These are phyloP conservation scores for Rhizopogon vinicolor DNA, from an alignment of 768 basidiomycete species.

Conservation along the genomic window DNA sequence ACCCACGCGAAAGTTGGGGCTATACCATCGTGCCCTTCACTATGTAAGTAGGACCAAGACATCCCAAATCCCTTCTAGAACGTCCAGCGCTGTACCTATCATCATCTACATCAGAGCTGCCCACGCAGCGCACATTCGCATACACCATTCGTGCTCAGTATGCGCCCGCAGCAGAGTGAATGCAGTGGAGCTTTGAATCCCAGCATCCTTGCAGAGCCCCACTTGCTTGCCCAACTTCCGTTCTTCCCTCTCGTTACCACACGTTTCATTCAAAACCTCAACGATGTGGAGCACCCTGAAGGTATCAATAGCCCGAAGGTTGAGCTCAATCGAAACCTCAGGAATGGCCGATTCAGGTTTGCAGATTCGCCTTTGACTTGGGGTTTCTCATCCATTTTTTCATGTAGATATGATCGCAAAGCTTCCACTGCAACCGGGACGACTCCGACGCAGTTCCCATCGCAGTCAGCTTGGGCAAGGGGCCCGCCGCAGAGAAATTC, in stretches of 20 bases:
- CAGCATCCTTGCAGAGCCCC: no score
- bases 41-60: no score
- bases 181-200: no score
- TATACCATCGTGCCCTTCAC: no score
- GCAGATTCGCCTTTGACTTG: background rate
- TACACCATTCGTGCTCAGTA: conserved; percentile 45
- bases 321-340: conserved; percentile 80
- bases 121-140: conserved; percentile 39
- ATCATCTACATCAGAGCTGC: conserved; percentile 23
- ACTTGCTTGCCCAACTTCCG: conserved; percentile 3
- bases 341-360: conserved; percentile 87
- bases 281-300: conserved; percentile 74
- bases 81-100: conserved; percentile 14
- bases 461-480: no score
- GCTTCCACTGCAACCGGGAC: no score
- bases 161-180: conserved; percentile 30
- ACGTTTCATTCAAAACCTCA: conserved; percentile 79
- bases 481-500: no score
- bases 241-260: conserved; percentile 73
- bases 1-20: no score
- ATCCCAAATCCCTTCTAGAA: no score
- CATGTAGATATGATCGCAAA: conserved; percentile 69
- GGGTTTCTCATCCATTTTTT: background rate
- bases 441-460: no score
- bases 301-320: conserved; percentile 76